Evolutionary conservation across 2,329 filamentous ascomycete species (phyloP).

Genomic region (Colletotrichum siamense): DNA sequence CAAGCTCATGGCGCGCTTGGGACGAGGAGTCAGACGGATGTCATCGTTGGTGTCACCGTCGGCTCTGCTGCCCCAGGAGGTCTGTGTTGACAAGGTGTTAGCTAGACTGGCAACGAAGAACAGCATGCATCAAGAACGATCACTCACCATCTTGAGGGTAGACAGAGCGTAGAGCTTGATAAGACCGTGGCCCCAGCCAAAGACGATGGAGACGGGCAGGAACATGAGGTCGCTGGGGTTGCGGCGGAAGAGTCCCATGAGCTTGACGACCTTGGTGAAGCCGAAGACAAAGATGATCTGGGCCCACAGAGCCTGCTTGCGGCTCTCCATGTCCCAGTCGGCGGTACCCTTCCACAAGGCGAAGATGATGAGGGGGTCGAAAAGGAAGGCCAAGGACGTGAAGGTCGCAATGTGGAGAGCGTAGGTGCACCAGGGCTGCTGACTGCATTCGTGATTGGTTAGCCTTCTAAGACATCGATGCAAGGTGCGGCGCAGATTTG

Average conservation of each 20-base stretch:
- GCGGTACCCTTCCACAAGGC: constrained; percentile 73
- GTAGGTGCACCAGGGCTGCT: constrained; percentile 93
- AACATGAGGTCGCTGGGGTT: constrained; percentile 83
- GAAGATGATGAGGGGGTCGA: constrained; percentile 76
- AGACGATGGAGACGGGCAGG: constrained; percentile 84
- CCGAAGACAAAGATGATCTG: constrained; percentile 77
- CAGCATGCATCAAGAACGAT: background rate
- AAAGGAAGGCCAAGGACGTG: constrained; percentile 82
- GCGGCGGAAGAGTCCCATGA: constrained; percentile 83
- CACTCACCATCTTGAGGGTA: constrained; percentile 81
- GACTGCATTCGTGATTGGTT: constrained; percentile 56
- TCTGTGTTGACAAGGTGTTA: constrained; percentile 63
- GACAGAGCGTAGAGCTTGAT: constrained; percentile 90
- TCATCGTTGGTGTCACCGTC: constrained; percentile 87
- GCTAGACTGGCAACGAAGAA: background rate
- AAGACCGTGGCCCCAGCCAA: constrained; percentile 90
- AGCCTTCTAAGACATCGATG: constrained; percentile 7
- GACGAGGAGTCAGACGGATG: constrained; percentile 65
- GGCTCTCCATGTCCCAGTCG: constrained; percentile 59
- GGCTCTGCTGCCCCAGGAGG: constrained; percentile 92
- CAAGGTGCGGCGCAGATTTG: background rate
- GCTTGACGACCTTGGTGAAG: constrained; percentile 90
- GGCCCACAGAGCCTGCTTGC: constrained; percentile 61
- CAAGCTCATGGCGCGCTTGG: constrained; percentile 45
- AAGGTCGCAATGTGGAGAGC: constrained; percentile 92